phyloP scores from a whole-genome alignment of 495 filamentous ascomycete genomes.

The Tuber melanosporum region DNA sequence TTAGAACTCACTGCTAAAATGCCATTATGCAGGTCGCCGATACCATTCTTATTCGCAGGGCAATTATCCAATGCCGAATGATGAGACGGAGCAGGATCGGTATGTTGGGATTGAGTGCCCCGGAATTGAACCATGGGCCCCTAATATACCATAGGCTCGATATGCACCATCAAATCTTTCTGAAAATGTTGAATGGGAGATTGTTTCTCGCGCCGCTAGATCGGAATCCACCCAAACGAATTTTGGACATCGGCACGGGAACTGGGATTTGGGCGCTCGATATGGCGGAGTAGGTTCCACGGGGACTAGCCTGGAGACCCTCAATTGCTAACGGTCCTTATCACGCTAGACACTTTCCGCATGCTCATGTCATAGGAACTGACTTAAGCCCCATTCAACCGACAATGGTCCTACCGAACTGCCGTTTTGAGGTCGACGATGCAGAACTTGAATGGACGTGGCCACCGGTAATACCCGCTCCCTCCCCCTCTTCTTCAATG shows the following conservation, averaged over 20 bases:
- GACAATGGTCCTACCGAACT: slow-evolving; percentile 50
- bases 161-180: slow-evolving; percentile 39
- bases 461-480: slow-evolving; percentile 11
- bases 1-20: slow-evolving; percentile 9
- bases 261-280: slow-evolving; percentile 42
- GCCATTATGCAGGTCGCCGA: slow-evolving; percentile 18
- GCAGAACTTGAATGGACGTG: slow-evolving; percentile 47
- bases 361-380: slow-evolving; percentile 26
- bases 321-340: background rate
- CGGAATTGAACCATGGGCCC: slow-evolving; percentile 7
- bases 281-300: slow-evolving; percentile 33
- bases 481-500: background rate
- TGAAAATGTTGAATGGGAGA: slow-evolving; percentile 21
- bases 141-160: slow-evolving; percentile 31
- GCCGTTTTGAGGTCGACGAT: slow-evolving; percentile 55
- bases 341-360: slow-evolving; percentile 18
- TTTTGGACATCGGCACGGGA: slow-evolving; percentile 41
- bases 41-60: slow-evolving; percentile 30
- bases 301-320: background rate
- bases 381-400: slow-evolving; percentile 37
- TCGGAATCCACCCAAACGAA: slow-evolving; percentile 18
- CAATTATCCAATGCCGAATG: slow-evolving; percentile 34
- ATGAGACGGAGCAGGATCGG: slow-evolving; percentile 34
- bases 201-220: slow-evolving; percentile 23
- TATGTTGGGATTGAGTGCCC: slow-evolving; percentile 4